Percentiles rank a stretch among this genome's conserved stretches.
Conservation (phyloP, 2,329 filamentous ascomycete genomes). For the Sarocladium brachiariae region DNA sequence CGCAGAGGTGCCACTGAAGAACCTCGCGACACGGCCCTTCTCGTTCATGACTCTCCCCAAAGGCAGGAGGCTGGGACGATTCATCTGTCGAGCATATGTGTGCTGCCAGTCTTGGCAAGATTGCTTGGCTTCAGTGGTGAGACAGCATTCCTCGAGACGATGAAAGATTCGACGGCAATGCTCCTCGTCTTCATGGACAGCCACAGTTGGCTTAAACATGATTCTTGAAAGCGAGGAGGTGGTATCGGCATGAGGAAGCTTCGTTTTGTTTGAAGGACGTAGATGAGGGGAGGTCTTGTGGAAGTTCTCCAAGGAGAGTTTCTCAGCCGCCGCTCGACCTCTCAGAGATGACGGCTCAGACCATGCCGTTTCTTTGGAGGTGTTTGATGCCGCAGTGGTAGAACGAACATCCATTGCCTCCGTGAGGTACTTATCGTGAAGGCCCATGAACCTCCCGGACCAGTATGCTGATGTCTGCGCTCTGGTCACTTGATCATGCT, state of each 20-base stretch:
- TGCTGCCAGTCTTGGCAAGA: constrained; percentile 44
- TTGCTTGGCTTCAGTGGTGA: constrained; percentile 38
- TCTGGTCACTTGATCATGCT: constrained; percentile 13
- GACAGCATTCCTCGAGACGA: constrained; percentile 39
- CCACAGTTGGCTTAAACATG: not conserved
- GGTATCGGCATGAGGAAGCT: constrained; percentile 25
- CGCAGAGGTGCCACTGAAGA: constrained; percentile 18
- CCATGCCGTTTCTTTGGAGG: no score
- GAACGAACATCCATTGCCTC: constrained; percentile 14
- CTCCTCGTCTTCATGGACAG: constrained; percentile 31
- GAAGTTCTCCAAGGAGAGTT: no score
- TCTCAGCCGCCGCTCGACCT: not conserved
- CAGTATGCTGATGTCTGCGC: constrained; percentile 49
- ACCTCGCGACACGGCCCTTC: constrained; percentile 20
- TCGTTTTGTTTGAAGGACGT: not conserved
- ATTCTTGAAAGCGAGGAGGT: constrained; percentile 21
- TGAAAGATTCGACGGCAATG: constrained; percentile 37
- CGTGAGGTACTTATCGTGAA: constrained; percentile 40
- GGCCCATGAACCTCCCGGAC: constrained; percentile 52
- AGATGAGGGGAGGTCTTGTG: not conserved
- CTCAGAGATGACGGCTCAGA: not conserved
- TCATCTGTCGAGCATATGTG: constrained; percentile 35
- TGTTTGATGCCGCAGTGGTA: not conserved
- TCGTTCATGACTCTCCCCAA: constrained; percentile 26
- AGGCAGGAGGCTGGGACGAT: constrained; percentile 33